Evolutionary conservation across 1,284 basidiomycete genomes (phyloP), one percentile per base, ranked within the genome.

Genomic region (Austroboletus novae-zelandiae): DNA sequence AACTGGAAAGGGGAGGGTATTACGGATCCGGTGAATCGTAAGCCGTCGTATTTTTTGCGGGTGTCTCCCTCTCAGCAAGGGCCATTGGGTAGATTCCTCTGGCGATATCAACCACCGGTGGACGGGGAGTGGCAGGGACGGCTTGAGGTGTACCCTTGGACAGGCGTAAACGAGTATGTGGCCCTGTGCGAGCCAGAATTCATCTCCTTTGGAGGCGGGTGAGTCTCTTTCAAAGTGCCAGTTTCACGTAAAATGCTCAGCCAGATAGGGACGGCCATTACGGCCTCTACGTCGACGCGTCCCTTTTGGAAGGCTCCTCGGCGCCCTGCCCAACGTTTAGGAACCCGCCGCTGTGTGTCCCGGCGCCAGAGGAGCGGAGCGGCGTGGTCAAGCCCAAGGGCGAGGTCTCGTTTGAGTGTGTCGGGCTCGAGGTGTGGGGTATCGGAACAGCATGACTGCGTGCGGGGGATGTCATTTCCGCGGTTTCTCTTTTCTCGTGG

Each of bases 201-300:
- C 60, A 76, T 95, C 55, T 93, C 90, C 0, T 91, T 96, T 63
- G 94, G 94, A 7, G 94, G 94, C 60, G 93, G 94, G 92, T 93
- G 58, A 57, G 89, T 76, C n/a, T n/a, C 15, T 9, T 9, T 15
- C 15, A 23, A 23, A 23, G 20, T 40, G 7, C 4, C 13, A 3
- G n/a, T 20, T 10, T 30, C 13, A 8, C 30, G 5, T 29, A 2
- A 17, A 17, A 30, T 29, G 40, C 9, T 30, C n/a, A 17, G 1
- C 6, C 39, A n/a, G 9, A 1, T 58, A 93, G 90, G 5, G 91
- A 93, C 48, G 92, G 91, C 0, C 81, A 84, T 40, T 96, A 91
- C 64, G 96, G 95, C 0, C 72, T 99, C 7, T 93, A 94, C 70
- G 73, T 99, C n/a, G 93, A 96, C 64, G 81, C 86, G 1, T 79